Evolutionary conservation across 192 early-diverging fungal species (phyloP), one percentile per base, ranked within the genome.

Genomic region (Gonapodya prolifera): DNA sequence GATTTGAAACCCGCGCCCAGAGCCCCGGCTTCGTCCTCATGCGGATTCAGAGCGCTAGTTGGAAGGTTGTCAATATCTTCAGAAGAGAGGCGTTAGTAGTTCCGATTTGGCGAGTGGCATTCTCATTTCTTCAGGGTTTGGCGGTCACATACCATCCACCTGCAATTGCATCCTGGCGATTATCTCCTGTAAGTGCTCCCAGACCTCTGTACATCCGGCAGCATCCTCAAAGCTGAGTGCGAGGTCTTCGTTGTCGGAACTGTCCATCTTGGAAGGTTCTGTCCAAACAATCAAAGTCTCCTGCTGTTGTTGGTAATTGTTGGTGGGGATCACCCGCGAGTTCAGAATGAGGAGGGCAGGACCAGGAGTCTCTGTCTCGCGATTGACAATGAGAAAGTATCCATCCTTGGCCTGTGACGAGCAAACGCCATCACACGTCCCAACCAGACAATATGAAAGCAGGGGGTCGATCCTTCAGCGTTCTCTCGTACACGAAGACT

Each of bases 221-320:
- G 88, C 87, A 78, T 94, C 92, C 85, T 96, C 93, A 83, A 98
- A 98, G 78, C 94, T 95, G 32, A 98, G 86, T 8, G 97, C 97
- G 34, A 96, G 83, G 80, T 98, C 95, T 33, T 87, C 80, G 16
- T 90, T 89, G 36, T 88, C 86, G 18, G 85, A 83, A n/a, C n/a
- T n/a, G n/a, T n/a, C n/a, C n/a, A n/a, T n/a, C n/a, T n/a, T n/a
- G n/a, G n/a, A n/a, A n/a, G n/a, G n/a, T 80, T 95, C 92, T 2
- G 90, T 88, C 95, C 96, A 98, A n/a, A 96, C 91, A 85, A 98
- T 94, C 77, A 96, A 82, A 34, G 96, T 97, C 31, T 95, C 91
- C 86, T 98, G 94, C 78, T 97, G 95, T 35, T 89, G 86, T 77
- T 91, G 88, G 82, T 96, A 96, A 0, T 90, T 85, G 71, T 90